These are phyloP conservation scores for Hypholoma fasciculare DNA, from an alignment of 768 basidiomycete genomes.

Conservation along the genomic window DNA sequence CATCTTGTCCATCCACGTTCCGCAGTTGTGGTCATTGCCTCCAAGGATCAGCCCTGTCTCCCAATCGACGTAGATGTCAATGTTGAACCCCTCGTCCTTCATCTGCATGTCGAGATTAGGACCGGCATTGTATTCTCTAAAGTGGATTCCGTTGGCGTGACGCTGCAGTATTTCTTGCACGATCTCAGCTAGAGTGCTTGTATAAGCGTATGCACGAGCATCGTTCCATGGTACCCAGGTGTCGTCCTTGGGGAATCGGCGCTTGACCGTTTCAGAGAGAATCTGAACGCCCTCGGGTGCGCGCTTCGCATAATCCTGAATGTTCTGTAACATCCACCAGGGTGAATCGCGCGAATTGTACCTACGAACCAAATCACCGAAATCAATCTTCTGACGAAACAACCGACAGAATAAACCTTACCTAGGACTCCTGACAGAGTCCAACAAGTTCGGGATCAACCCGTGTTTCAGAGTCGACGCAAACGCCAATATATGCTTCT, in stretches of 20 bases:
- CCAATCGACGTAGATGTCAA: constrained; percentile 96
- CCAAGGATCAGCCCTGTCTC: constrained; percentile 87
- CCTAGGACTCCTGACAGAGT: constrained; percentile 85
- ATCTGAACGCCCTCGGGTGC: constrained; percentile 85
- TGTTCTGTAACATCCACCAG: constrained; percentile 99
- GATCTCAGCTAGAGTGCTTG: constrained; percentile 87
- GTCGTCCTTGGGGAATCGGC: constrained; percentile 95
- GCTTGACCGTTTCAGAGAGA: constrained; percentile 77
- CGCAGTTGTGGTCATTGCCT: constrained; percentile 84
- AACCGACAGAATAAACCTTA: constrained; percentile 29
- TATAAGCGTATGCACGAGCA: constrained; percentile 75
- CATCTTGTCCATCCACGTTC: constrained; percentile 99
- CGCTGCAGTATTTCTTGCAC: constrained; percentile 96
- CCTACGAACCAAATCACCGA: constrained; percentile 32
- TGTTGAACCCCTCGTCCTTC: constrained; percentile 89
- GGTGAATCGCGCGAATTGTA: constrained; percentile 98
- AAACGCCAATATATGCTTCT: constrained; percentile 89
- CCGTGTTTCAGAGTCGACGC: constrained; percentile 94
- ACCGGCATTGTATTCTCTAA: constrained; percentile 96
- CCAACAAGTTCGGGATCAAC: constrained; percentile 92
- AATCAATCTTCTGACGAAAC: no score
- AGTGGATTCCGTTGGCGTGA: constrained; percentile 89
- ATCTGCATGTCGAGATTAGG: constrained; percentile 98
- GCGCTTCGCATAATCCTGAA: constrained; percentile 87
- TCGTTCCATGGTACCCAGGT: constrained; percentile 95